Percentiles rank a stretch among this genome's conserved stretches.
phyloP scores from a whole-genome alignment of 495 filamentous ascomycete genomes.

The Lineolata rhizophorae region DNA sequence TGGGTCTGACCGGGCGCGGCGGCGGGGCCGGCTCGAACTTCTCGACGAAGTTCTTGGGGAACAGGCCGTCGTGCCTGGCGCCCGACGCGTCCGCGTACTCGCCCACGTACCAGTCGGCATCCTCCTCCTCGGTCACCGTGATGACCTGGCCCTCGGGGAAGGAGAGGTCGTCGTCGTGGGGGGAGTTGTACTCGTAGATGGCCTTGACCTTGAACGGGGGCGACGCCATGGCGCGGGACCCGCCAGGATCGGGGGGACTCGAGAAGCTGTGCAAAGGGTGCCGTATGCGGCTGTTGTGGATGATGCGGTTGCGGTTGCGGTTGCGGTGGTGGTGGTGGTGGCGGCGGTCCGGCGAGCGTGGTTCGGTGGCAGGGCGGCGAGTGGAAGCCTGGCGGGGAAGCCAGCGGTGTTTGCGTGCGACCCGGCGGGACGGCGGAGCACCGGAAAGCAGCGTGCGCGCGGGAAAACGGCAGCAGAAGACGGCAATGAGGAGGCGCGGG shows the following conservation, averaged over 20 bases:
- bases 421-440: too few species aligned
- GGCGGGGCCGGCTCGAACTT: slow-evolving; percentile 79
- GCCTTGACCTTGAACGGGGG: slow-evolving; percentile 87
- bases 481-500: too few species aligned
- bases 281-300: not conserved
- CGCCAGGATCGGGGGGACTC: not conserved
- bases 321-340: too few species aligned
- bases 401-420: too few species aligned
- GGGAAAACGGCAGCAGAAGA: too few species aligned
- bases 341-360: too few species aligned
- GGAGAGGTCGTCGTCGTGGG: slow-evolving; percentile 81
- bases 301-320: too few species aligned
- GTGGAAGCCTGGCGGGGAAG: too few species aligned
- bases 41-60: slow-evolving; percentile 94
- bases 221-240: slow-evolving; percentile 32
- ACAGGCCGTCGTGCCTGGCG: slow-evolving; percentile 63
- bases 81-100: slow-evolving; percentile 64
- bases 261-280: not conserved
- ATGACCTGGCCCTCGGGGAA: slow-evolving; percentile 75
- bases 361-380: too few species aligned
- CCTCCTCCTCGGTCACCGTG: slow-evolving; percentile 79
- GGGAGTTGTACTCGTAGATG: slow-evolving; percentile 76
- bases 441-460: too few species aligned
- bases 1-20: slow-evolving; percentile 52
- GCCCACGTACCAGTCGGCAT: slow-evolving; percentile 85